A percentile compares a stretch with the other conserved stretches of the same genome.
These are phyloP conservation scores for Trichomonas vaginalis DNA, from an alignment of 208 protist species.

Conservation along the genomic window DNA sequence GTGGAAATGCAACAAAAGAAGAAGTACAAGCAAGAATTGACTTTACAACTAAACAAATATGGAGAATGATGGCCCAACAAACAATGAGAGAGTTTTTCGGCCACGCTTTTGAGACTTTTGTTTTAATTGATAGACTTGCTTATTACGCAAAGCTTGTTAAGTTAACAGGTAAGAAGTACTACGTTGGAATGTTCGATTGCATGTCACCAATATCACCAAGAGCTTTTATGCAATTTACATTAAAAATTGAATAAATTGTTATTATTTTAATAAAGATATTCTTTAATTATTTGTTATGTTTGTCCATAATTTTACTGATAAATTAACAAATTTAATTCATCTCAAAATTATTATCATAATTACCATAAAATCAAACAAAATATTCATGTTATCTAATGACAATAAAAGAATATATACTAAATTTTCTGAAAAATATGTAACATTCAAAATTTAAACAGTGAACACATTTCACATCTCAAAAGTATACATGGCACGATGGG, in stretches of 20 bases:
- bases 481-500: too few species aligned
- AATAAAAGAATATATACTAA: too few species aligned
- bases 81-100: not conserved
- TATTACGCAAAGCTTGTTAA: not conserved
- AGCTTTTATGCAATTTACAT: not conserved
- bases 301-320: too few species aligned
- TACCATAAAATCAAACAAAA: too few species aligned
- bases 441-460: too few species aligned
- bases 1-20: not conserved
- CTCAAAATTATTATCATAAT: too few species aligned
- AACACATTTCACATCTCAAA: too few species aligned
- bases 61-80: not conserved
- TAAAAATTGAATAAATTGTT: not conserved
- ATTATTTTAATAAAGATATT: not conserved
- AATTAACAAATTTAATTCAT: too few species aligned
- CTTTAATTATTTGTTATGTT: too few species aligned
- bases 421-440: too few species aligned
- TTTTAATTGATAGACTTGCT: not conserved
- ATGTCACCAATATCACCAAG: not conserved
- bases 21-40: not conserved
- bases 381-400: too few species aligned
- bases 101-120: not conserved
- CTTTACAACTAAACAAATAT: not conserved
- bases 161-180: not conserved
- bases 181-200: not conserved